These are phyloP conservation scores for Amanita subjunquillea DNA, from an alignment of 768 basidiomycete genomes.

Conservation along the genomic window DNA sequence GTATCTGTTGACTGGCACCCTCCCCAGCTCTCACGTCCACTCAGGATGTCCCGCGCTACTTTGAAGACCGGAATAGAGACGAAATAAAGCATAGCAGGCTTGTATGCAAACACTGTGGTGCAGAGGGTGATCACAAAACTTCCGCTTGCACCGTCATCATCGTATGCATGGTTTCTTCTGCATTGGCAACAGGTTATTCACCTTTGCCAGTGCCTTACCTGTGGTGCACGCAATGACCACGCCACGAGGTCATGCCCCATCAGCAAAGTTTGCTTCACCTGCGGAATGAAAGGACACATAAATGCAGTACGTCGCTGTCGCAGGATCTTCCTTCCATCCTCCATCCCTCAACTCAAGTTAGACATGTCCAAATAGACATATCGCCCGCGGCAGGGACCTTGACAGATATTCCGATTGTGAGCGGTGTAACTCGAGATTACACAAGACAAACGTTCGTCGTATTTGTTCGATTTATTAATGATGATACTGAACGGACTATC, in stretches of 20 bases:
- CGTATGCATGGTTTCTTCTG: constrained; percentile 30
- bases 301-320: constrained; percentile 36
- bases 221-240: constrained; percentile 75
- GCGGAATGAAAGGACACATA: constrained; percentile 80
- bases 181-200: not conserved
- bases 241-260: constrained; percentile 70
- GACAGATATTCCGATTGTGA: constrained; percentile 42
- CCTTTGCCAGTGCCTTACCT: constrained; percentile 57
- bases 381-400: constrained; percentile 14
- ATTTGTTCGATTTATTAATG: not conserved
- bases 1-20: constrained; percentile 9
- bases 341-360: constrained; percentile 15
- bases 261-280: constrained; percentile 69
- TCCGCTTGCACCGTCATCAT: constrained; percentile 62
- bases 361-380: constrained; percentile 62
- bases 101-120: constrained; percentile 73
- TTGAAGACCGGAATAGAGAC: constrained; percentile 36
- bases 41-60: constrained; percentile 57
- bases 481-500: not conserved
- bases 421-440: constrained; percentile 55
- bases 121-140: constrained; percentile 60
- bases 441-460: constrained; percentile 52
- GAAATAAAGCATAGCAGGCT: constrained; percentile 31
- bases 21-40: not conserved
- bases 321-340: not conserved